A percentile compares a stretch with the other conserved stretches of the same genome.
Conservation (phyloP, 345 rosid genomes). For the Salix exigua region DNA sequence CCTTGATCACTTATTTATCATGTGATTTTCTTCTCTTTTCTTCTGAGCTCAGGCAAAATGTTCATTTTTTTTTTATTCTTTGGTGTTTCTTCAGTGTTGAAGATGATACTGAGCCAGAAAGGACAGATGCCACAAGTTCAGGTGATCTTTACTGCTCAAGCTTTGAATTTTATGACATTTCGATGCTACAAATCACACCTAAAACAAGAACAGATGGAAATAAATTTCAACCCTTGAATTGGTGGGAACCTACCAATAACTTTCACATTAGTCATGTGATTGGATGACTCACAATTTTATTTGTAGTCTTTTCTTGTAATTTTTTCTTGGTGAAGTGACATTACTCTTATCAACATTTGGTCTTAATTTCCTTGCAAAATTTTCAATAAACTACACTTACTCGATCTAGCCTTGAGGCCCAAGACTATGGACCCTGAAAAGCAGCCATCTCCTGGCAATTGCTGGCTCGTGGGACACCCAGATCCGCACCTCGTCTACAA, state of each 20-base stretch:
- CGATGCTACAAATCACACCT: neutral
- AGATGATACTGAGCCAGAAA: constrained; percentile 49
- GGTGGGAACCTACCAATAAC: no score
- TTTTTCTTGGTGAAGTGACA: no score
- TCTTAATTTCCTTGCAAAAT: neutral
- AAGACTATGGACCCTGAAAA: neutral
- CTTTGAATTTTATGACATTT: neutral
- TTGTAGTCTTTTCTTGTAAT: no score
- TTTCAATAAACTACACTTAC: neutral
- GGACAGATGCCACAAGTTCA: constrained; percentile 45
- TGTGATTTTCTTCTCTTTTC: neutral
- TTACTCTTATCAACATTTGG: neutral
- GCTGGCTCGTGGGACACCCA: no score
- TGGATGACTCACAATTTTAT: no score
- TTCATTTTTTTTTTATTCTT: neutral
- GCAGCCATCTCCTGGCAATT: neutral
- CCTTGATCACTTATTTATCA: neutral
- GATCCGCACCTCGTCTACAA: neutral
- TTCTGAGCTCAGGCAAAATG: neutral
- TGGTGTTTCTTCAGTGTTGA: constrained; percentile 46
- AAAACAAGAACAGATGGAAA: no score
- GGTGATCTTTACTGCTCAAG: constrained; percentile 34
- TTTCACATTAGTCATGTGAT: no score
- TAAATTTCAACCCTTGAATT: no score
- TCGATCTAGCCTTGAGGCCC: neutral